A percentile compares a stretch with the other conserved stretches of the same genome.
phyloP scores from a whole-genome alignment of 208 protist genomes.

The Endotrypanum monterogeii region DNA sequence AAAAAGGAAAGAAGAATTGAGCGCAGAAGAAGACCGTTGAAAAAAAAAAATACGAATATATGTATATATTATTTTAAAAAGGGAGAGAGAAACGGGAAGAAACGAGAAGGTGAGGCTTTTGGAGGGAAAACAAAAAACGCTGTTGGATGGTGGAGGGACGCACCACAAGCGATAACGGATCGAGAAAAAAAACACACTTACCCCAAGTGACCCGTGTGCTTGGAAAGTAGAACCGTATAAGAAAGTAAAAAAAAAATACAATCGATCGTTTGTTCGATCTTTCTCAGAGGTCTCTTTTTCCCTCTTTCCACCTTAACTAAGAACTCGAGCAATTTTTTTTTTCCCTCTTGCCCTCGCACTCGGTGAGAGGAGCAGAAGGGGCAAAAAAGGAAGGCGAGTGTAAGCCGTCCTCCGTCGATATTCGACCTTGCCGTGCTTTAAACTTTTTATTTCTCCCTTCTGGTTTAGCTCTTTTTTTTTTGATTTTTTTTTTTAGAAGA shows the following conservation, averaged over 20 bases:
- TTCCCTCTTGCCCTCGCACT: background rate
- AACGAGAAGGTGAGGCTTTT: no score
- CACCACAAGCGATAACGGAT: background rate
- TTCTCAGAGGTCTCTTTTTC: background rate
- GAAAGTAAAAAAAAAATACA: background rate
- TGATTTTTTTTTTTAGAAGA: no score
- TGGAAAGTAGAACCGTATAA: background rate
- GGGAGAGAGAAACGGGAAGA: background rate
- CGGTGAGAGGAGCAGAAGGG: no score
- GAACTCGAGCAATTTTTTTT: background rate
- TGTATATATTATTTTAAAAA: no score
- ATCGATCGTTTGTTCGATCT: slow-evolving; percentile 3
- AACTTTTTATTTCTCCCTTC: no score
- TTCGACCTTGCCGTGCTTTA: no score
- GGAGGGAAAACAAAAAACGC: background rate
- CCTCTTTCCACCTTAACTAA: background rate
- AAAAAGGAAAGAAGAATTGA: background rate
- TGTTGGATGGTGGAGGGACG: background rate
- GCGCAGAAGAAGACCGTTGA: no score
- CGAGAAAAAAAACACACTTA: background rate
- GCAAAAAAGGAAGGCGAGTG: no score
- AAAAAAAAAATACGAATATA: no score
- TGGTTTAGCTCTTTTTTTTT: no score
- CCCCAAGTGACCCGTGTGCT: background rate
- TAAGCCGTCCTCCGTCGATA: no score